phyloP scores from a whole-genome alignment of 176 grass and related monocot genomes.

The Zea luxurians region DNA sequence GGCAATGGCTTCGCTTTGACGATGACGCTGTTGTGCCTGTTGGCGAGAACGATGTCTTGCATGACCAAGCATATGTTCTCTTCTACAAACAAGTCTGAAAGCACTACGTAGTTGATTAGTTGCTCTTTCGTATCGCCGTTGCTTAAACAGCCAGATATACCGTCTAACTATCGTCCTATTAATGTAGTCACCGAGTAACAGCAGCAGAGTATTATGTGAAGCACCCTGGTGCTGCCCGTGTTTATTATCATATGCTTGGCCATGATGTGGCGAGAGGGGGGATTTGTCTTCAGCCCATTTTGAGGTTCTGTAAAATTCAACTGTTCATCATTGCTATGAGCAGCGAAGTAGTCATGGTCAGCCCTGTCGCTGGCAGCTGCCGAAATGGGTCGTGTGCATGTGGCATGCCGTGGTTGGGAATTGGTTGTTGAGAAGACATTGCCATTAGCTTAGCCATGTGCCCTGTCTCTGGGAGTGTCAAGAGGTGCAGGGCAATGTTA shows the following conservation, averaged over 20 bases:
- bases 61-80: slow-evolving; percentile 79
- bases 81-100: slow-evolving; percentile 77
- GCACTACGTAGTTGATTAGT: slow-evolving; percentile 32
- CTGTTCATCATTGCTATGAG: slow-evolving; percentile 42
- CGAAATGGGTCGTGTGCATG: slow-evolving; percentile 14
- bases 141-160: slow-evolving; percentile 33
- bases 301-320: slow-evolving; percentile 58
- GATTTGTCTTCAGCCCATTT: slow-evolving; percentile 44
- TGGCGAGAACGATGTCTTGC: slow-evolving; percentile 57
- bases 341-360: slow-evolving; percentile 34
- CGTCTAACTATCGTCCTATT: slow-evolving; percentile 35
- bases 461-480: too few relatives aligned
- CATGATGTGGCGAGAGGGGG: slow-evolving; percentile 24
- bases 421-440: background rate
- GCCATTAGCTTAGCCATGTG: slow-evolving; percentile 7
- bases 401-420: background rate
- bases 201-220: slow-evolving; percentile 34
- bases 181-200: slow-evolving; percentile 43
- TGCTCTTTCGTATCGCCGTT: slow-evolving; percentile 21
- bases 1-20: slow-evolving; percentile 82
- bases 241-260: slow-evolving; percentile 47
- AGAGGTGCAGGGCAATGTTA: background rate
- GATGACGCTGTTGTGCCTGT: slow-evolving; percentile 52
- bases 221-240: slow-evolving; percentile 26
- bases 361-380: background rate